Base-by-base conservation (phyloP, 2,329 filamentous ascomycete species). In the Sporothrix euskadiensis region DNA sequence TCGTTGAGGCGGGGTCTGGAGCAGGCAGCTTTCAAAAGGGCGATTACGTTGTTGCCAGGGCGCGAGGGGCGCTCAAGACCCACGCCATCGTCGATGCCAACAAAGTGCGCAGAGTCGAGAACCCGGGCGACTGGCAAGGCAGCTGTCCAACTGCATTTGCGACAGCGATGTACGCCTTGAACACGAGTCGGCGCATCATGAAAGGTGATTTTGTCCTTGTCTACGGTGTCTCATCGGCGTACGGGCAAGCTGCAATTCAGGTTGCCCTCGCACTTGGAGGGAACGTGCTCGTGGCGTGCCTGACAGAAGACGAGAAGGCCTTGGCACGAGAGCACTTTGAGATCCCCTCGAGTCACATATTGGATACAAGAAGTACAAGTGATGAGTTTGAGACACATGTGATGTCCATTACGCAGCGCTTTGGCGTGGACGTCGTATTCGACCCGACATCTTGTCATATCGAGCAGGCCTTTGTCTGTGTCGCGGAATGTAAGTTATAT, bases 351-450 rank as follows among this genome's bases (percentile, higher is more conserved):
- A 80, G 80, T 30, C 84, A 87, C 14, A 75, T 88, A 3, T 71
- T 78, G 2, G 56, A 76, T 16, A 63, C 32, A 4, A 35, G 44
- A 12, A 9, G 4, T 4, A 16, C 47, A 6, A 49, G 69, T 8
- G 65, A 74, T 16, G 10, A 65, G 22, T 44, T 75, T 19, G 69
- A 75, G 9, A 75, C 77, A 0, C 70, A 76, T 3, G 75, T 86
- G 47, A 76, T 80, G 35, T 74, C 78, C 0, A 71, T 79, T 22
- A 85, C 83, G 0, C 74, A 74, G 16, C 74, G 76, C 0, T 71
- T 74, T 2, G 82, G 82, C 12, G 81, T 85, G 1, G 83, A 87
- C 61, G 74, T 86, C 3, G 79, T 87, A 1, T 85, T 86, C 70
- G 85, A 86, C 75, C 80, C 85, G 0, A 83, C 85, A 0, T 81